Conservation (phyloP, 2,329 filamentous ascomycete genomes). For the Aureobasidium vineae region DNA sequence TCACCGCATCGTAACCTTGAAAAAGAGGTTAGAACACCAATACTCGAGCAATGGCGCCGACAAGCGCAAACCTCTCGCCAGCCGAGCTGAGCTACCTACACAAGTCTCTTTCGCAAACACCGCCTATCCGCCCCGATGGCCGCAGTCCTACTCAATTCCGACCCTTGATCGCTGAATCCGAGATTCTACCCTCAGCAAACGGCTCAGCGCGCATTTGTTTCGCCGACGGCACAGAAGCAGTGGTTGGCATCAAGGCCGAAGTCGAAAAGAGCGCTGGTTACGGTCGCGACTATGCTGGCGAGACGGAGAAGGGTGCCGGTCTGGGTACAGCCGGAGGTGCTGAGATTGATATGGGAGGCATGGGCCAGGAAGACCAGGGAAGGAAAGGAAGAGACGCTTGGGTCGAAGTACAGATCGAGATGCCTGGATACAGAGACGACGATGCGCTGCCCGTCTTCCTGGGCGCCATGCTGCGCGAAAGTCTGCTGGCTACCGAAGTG, state of each 20-base stretch:
- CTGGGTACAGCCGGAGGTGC: conserved; percentile 36
- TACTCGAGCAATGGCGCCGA: conserved; percentile 56
- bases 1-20: neutral
- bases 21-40: neutral
- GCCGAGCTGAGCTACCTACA: conserved; percentile 96
- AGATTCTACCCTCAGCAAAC: conserved; percentile 84
- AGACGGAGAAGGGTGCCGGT: conserved; percentile 28
- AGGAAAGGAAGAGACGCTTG: conserved; percentile 55
- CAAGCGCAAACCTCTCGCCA: conserved; percentile 73
- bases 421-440: conserved; percentile 86
- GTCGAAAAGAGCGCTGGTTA: conserved; percentile 66
- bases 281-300: conserved; percentile 33
- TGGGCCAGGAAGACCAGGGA: conserved; percentile 34
- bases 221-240: conserved; percentile 90
- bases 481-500: conserved; percentile 69
- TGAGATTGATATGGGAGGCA: conserved; percentile 46
- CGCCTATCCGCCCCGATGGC: conserved; percentile 86
- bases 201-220: conserved; percentile 93
- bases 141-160: conserved; percentile 83
- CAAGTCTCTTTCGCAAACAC: conserved; percentile 73
- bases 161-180: conserved; percentile 83
- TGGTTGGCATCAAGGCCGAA: conserved; percentile 94
- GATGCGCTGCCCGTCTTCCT: conserved; percentile 86
- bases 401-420: conserved; percentile 89
- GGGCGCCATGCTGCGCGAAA: conserved; percentile 83